Conservation (phyloP, 495 filamentous ascomycete species). For the Xylaria palmicola region DNA sequence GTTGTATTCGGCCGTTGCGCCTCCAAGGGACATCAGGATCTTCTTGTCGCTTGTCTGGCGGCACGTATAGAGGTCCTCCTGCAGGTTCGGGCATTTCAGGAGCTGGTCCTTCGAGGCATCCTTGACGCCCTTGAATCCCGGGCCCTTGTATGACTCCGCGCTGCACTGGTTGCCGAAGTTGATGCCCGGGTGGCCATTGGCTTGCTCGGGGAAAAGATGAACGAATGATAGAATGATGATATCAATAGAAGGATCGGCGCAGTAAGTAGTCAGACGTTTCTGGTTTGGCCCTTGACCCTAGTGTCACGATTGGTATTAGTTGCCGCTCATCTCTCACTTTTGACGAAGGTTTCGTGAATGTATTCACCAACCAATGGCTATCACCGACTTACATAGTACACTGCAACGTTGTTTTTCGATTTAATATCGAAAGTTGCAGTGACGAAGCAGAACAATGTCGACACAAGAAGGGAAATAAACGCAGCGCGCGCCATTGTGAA, state of each 20-base stretch:
- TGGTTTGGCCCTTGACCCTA: conserved; percentile 50
- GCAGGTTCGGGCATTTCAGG: conserved; percentile 33
- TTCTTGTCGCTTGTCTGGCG: conserved; percentile 55
- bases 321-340: background rate
- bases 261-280: conserved; percentile 53
- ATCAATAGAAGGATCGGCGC: conserved; percentile 58
- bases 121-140: conserved; percentile 30
- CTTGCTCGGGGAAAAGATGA: conserved; percentile 59
- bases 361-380: background rate
- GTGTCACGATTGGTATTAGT: conserved; percentile 8
- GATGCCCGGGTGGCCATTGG: conserved; percentile 54
- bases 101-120: conserved; percentile 26
- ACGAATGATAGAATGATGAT: conserved; percentile 69
- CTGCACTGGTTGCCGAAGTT: conserved; percentile 70
- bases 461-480: conserved; percentile 1
- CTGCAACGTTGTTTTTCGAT: conserved; percentile 46
- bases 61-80: conserved; percentile 50
- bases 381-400: conserved; percentile 48
- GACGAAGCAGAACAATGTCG: conserved; percentile 4
- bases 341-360: background rate
- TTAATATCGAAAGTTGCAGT: conserved; percentile 16
- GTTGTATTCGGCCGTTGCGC: conserved; percentile 47
- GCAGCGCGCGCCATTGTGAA: conserved; percentile 7
- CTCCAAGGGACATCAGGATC: conserved; percentile 64
- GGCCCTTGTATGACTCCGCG: conserved; percentile 31